Percentiles rank a stretch among this genome's conserved stretches.
These are phyloP conservation scores for Hanseniaspora taiwanica DNA, from an alignment of 805 yeast species.

Conservation along the genomic window DNA sequence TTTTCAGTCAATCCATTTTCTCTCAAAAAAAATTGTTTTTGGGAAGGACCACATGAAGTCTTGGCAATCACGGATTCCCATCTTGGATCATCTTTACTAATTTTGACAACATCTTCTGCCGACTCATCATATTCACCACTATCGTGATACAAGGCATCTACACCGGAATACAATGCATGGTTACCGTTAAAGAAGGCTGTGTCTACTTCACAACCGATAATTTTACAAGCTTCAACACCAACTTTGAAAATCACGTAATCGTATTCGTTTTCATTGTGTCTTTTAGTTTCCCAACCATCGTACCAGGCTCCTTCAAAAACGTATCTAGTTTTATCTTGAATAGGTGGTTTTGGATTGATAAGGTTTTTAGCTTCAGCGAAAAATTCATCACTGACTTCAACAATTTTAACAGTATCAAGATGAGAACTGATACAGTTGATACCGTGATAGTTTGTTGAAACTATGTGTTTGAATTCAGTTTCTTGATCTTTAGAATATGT, in stretches of 20 bases:
- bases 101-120: constrained; percentile 25
- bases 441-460: constrained; percentile 11
- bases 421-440: constrained; percentile 71
- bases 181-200: constrained; percentile 92
- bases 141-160: constrained; percentile 48
- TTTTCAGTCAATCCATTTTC: constrained; percentile 38
- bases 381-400: constrained; percentile 77
- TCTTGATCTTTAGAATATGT: constrained; percentile 6
- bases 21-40: constrained; percentile 69
- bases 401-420: constrained; percentile 57
- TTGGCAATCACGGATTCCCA: constrained; percentile 68
- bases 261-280: constrained; percentile 74
- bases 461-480: constrained; percentile 8
- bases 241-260: constrained; percentile 79
- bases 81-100: constrained; percentile 20
- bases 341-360: constrained; percentile 67
- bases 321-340: constrained; percentile 69
- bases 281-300: constrained; percentile 97
- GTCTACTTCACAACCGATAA: constrained; percentile 80
- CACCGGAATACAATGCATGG: constrained; percentile 83
- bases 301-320: constrained; percentile 90
- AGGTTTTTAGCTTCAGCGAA: constrained; percentile 87
- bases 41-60: constrained; percentile 79
- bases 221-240: constrained; percentile 66
- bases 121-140: constrained; percentile 18